Percentiles rank a stretch among this genome's conserved stretches.
phyloP scores from a whole-genome alignment of 495 filamentous ascomycete species.

The Penicillium daleae region DNA sequence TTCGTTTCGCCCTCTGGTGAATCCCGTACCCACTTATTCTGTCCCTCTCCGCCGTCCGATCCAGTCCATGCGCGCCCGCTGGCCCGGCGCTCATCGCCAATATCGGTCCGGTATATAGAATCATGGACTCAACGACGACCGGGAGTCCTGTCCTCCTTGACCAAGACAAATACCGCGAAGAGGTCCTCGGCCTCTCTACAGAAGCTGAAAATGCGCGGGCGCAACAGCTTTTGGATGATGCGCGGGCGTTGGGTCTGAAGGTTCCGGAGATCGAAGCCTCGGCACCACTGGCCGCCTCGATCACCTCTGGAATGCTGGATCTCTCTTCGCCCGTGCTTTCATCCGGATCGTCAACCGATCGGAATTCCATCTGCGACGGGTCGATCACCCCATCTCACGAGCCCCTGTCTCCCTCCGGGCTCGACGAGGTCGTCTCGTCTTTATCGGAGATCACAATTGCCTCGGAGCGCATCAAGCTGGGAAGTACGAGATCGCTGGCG shows the following conservation, averaged over 20 bases:
- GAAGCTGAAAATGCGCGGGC: slow-evolving; percentile 43
- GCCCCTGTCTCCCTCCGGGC: slow-evolving; percentile 24
- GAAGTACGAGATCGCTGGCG: slow-evolving; percentile 47
- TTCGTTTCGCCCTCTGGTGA: slow-evolving; percentile 16
- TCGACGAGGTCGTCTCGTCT: slow-evolving; percentile 39
- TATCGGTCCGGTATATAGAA: slow-evolving; percentile 17
- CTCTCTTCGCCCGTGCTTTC: slow-evolving; percentile 43
- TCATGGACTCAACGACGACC: slow-evolving; percentile 18
- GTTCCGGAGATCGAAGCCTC: slow-evolving; percentile 42
- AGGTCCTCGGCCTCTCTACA: slow-evolving; percentile 43
- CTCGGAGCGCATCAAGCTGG: slow-evolving; percentile 38
- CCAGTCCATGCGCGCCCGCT: slow-evolving; percentile 32
- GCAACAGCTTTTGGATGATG: slow-evolving; percentile 45
- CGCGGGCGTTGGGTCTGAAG: slow-evolving; percentile 44
- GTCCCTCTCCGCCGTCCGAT: slow-evolving; percentile 8
- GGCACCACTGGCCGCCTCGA: slow-evolving; percentile 46
- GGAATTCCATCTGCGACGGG: slow-evolving; percentile 38
- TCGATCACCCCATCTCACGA: slow-evolving; percentile 35
- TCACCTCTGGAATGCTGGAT: slow-evolving; percentile 44
- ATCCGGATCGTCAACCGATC: slow-evolving; percentile 45
- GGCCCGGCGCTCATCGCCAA: slow-evolving; percentile 26
- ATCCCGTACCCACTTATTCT: slow-evolving; percentile 7
- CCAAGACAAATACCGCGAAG: slow-evolving; percentile 43
- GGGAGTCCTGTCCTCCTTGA: slow-evolving; percentile 28
- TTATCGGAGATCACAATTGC: slow-evolving; percentile 44